phyloP scores from a whole-genome alignment of 1,139 yeast species.

The Pichia sp. region DNA sequence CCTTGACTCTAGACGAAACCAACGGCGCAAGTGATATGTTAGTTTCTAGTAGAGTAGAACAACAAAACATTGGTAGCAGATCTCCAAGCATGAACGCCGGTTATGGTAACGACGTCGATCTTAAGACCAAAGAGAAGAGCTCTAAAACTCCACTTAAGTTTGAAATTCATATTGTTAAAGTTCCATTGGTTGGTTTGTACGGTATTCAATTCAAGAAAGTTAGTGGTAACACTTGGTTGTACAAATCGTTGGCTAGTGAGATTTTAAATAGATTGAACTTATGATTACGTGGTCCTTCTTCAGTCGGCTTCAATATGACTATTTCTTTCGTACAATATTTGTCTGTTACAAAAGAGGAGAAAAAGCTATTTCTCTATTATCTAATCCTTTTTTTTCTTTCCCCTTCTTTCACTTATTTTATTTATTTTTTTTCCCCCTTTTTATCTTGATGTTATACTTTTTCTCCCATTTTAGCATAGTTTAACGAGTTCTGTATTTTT shows the following conservation, averaged over 20 bases:
- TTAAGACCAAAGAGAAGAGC: slow-evolving; percentile 11
- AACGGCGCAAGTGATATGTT: slow-evolving; percentile 59
- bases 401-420: background rate
- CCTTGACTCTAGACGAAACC: slow-evolving; percentile 47
- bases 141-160: slow-evolving; percentile 64
- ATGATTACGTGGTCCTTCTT: slow-evolving; percentile 26
- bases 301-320: background rate
- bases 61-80: slow-evolving; percentile 30
- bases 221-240: slow-evolving; percentile 93
- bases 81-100: slow-evolving; percentile 19
- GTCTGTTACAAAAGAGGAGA: background rate
- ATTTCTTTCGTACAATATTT: background rate
- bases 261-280: slow-evolving; percentile 74
- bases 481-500: background rate
- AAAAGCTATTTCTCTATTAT: background rate
- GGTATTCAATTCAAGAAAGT: slow-evolving; percentile 95
- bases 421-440: background rate
- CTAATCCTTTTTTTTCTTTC: background rate
- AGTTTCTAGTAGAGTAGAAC: slow-evolving; percentile 56
- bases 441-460: slow-evolving; percentile 1
- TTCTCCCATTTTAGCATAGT: background rate
- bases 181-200: slow-evolving; percentile 82
- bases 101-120: slow-evolving; percentile 12
- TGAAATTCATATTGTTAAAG: slow-evolving; percentile 89
- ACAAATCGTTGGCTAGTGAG: slow-evolving; percentile 84